Evolutionary conservation across 371 early-diverging fungal species (phyloP), one percentile per base, ranked within the genome.

Genomic region (Saksenaea vasiformis): DNA sequence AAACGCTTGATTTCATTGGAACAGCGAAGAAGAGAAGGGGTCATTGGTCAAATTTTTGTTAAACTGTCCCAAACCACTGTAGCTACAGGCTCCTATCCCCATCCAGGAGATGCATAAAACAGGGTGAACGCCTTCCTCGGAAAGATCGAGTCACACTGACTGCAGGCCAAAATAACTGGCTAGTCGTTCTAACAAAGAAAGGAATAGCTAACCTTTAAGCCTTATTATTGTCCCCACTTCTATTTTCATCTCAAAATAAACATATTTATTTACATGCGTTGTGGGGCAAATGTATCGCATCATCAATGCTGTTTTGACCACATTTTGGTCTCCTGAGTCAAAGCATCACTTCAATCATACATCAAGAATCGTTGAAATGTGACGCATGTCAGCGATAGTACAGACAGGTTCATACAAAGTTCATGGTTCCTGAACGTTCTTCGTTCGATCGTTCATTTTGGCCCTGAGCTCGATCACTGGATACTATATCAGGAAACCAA

Each of bases 361-460:
- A 41, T 17, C 19, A n/a, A n/a, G 14, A 41, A 14, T 41, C 14
- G 0, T 47, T 47, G 22, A 11, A 10, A 47, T 47, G 22, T 47
- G n/a, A 47, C 9, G 19, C 24, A 47, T 22, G 27, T 22, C n/a
- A 47, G 19, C n/a, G 22, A 47, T 2, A 47, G 22, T 19, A 22
- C 10, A 47, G 51, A n/a, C 11, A 10, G n/a, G 17, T 47, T n/a
- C 13, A 41, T 17, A 22, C 7, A 47, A 47, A 22, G 51, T 47
- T 47, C 3, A 47, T 7, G 31, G 51, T 47, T 47, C 51, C 51
- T 47, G 51, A 47, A 9, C n/a, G 24, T 22, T 47, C 7, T 47
- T 47, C 51, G 51, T 47, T 47, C 51, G 51, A 47, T 47, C 51
- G 22, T 47, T 47, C 51, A 47, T 47, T 47, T 47, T 19, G 22